Base-by-base conservation (phyloP, 163 green algal species). In the Scenedesmus sp. region DNA sequence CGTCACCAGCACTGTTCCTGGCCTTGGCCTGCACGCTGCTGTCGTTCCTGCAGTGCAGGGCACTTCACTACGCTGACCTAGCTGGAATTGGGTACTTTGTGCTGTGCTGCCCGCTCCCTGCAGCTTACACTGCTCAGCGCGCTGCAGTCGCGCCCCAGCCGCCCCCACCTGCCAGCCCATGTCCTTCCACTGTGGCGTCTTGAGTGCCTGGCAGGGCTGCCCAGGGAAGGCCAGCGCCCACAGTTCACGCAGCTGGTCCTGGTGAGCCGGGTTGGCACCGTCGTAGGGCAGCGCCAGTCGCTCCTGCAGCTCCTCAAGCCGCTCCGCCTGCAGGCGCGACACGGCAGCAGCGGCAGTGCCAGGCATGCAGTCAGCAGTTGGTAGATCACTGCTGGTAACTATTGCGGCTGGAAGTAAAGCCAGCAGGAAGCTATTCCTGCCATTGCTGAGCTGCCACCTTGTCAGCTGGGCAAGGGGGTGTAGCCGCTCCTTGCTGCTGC, bases 121-220 rank as follows among this genome's bases (percentile, higher is more conserved):
- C n/a, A n/a, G n/a, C n/a, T n/a, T n/a, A n/a, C n/a, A n/a, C n/a
- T n/a, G n/a, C n/a, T n/a, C n/a, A n/a, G n/a, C n/a, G n/a, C n/a
- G n/a, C n/a, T n/a, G n/a, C n/a, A n/a, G n/a, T n/a, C n/a, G n/a
- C n/a, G n/a, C n/a, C n/a, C n/a, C n/a, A n/a, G 56, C 56, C 51
- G 13, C 20, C 2, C 49, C 2, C 46, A 91, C 86, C 86, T 92
- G 89, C 89, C 89, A 92, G 37, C 89, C 89, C 83, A 92, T 92
- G 6, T 90, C 89, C 44, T 92, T 89, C 89, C 89, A 92, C 26
- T 83, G 40, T 51, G 70, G 2, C 15, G 24, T 70, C 53, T 90
- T 89, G n/a, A 92, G 83, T 7, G 24, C 51, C 20, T 37, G 15
- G 51, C 70, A 90, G 7, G 81, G 51, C 65, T 46, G 33, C 18